Conservation (phyloP, 83 land plant genomes). For the Larix sibirica region DNA sequence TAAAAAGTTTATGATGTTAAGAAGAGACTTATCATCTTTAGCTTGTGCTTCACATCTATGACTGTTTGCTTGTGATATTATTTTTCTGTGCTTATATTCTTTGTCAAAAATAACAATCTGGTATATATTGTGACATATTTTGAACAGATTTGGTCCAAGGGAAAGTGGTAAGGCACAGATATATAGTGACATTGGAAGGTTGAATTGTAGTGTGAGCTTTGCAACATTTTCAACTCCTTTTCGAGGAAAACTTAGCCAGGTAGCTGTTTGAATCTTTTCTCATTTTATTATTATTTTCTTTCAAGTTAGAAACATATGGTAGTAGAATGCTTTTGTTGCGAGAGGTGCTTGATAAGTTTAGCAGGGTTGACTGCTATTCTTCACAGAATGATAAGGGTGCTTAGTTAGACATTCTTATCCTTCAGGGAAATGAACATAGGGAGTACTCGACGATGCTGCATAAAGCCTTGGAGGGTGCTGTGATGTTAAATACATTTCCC, state of each 20-base stretch:
- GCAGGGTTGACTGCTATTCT: background rate
- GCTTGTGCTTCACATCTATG: no score
- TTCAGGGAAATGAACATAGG: constrained; percentile 78
- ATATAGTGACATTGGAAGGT: constrained; percentile 88
- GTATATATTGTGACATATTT: background rate
- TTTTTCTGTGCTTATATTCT: no score
- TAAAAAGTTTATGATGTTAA: no score
- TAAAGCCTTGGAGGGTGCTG: constrained; percentile 95
- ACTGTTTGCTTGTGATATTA: no score
- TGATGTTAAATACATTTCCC: constrained; percentile 85
- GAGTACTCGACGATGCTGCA: constrained; percentile 85
- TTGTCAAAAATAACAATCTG: no score
- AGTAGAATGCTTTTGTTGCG: background rate
- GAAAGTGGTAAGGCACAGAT: constrained; percentile 97
- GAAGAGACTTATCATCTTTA: no score
- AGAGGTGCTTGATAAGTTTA: background rate
- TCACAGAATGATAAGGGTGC: background rate
- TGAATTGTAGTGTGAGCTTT: constrained; percentile 93
- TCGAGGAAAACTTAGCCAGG: constrained; percentile 66
- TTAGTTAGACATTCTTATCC: constrained; percentile 2
- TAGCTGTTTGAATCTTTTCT: constrained; percentile 8
- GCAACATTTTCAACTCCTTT: constrained; percentile 81
- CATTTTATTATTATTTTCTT: background rate
- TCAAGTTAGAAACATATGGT: background rate
- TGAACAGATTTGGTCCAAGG: constrained; percentile 90